phyloP scores from a whole-genome alignment of 148 eudicot genomes.

The Cornus controversa region DNA sequence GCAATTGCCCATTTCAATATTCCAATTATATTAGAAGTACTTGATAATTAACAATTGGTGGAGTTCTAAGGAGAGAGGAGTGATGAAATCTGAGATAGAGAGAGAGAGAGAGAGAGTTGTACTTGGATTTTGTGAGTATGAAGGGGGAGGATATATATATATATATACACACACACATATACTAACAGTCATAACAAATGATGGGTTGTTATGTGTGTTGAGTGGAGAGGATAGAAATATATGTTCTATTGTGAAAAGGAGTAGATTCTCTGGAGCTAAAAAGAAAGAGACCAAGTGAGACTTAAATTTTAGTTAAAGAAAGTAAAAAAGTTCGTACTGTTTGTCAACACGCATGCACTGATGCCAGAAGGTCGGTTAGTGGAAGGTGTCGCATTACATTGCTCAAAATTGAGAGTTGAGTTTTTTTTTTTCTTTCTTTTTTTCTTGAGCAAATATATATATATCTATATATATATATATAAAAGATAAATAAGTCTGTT shows the following conservation, averaged over 20 bases:
- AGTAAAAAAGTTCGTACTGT: not conserved
- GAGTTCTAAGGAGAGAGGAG: not conserved
- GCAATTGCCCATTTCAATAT: slow-evolving; percentile 28
- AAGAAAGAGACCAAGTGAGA: not conserved
- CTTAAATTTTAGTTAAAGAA: not conserved
- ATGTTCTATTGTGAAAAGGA: not conserved
- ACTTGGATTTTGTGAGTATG: not conserved
- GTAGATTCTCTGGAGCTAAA: not conserved
- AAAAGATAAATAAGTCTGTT: no score
- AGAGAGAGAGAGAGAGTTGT: not conserved
- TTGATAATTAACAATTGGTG: not conserved
- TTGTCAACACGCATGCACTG: slow-evolving; percentile 45
- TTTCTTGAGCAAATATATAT: no score
- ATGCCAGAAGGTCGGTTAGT: slow-evolving; percentile 34
- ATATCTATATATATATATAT: no score
- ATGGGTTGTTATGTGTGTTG: not conserved
- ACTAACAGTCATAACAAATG: not conserved
- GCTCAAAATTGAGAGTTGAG: not conserved
- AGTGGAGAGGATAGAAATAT: not conserved
- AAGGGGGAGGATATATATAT: not conserved
- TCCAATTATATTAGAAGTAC: not conserved
- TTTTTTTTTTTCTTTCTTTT: no score
- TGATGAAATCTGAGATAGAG: not conserved
- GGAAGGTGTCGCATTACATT: slow-evolving; percentile 27
- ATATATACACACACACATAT: not conserved